Evolutionary conservation across 2,329 filamentous ascomycete species (phyloP).

Genomic region (Colletotrichum echinochloae): DNA sequence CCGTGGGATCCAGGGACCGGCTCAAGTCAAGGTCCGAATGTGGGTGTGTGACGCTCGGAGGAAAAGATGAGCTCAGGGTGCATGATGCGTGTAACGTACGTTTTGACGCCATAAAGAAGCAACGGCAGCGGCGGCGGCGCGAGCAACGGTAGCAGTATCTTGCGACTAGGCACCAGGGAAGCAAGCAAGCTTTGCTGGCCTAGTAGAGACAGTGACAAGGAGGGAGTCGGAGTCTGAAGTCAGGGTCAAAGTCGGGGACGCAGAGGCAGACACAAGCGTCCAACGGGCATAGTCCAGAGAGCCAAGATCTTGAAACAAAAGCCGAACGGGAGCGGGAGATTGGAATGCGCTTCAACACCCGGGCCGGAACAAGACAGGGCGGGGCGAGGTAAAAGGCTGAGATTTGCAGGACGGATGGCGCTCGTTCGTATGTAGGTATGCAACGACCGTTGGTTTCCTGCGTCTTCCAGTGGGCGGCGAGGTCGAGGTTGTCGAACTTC

Average conservation of each 20-base stretch:
- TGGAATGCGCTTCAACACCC: constrained; percentile 15
- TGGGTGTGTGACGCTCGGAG: constrained; percentile 18
- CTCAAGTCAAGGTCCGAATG: background rate
- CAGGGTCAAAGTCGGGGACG: constrained; percentile 2
- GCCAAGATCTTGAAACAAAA: constrained; percentile 5
- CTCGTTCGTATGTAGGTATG: constrained; percentile 6
- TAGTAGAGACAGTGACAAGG: constrained; percentile 5
- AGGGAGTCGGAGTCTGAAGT: background rate
- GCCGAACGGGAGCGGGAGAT: constrained; percentile 1
- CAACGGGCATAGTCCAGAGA: constrained; percentile 35
- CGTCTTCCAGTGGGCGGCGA: background rate
- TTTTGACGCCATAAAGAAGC: constrained; percentile 43
- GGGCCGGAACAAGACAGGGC: background rate
- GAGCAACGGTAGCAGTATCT: constrained; percentile 5
- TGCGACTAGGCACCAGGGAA: constrained; percentile 24
- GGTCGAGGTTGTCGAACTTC: background rate
- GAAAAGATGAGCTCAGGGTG: constrained; percentile 23
- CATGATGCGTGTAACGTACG: constrained; percentile 36
- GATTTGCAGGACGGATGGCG: background rate
- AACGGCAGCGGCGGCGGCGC: constrained; percentile 25
- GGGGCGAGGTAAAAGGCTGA: background rate
- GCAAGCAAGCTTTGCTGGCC: constrained; percentile 9
- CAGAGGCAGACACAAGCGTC: constrained; percentile 32
- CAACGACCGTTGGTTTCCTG: background rate
- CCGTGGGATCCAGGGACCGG: constrained; percentile 29